Percentiles rank a stretch among this genome's conserved stretches.
Conservation (phyloP, 192 early-diverging fungal species). For the Powellomyces hirtus region DNA sequence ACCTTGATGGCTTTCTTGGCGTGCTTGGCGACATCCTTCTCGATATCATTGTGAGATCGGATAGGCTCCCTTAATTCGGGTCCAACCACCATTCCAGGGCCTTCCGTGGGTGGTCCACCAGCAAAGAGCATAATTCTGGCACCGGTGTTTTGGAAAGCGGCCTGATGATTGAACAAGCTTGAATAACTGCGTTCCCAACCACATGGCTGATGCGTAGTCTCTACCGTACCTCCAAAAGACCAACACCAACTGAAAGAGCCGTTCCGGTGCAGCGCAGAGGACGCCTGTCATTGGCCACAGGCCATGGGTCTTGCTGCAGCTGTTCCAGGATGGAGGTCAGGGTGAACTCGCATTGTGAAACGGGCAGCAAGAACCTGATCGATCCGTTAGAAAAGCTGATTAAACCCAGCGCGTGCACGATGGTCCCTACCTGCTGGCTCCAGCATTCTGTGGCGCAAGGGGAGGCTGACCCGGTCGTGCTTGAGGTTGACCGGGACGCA, state of each 20-base stretch:
- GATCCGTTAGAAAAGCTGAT: background rate
- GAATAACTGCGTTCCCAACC: background rate
- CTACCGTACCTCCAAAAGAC: constrained; percentile 75
- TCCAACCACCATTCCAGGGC: constrained; percentile 93
- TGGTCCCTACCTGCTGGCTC: constrained; percentile 53
- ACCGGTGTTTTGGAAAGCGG: constrained; percentile 88
- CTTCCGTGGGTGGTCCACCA: constrained; percentile 91
- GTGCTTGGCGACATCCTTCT: constrained; percentile 90
- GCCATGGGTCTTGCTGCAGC: constrained; percentile 97
- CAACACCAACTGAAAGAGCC: constrained; percentile 88
- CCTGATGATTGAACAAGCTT: constrained; percentile 39
- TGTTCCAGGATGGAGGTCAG: constrained; percentile 93
- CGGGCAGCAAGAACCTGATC: constrained; percentile 82
- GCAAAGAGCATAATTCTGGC: constrained; percentile 90
- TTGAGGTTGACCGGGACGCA: constrained; percentile 48
- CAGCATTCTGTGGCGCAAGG: constrained; percentile 27
- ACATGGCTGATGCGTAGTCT: too few species aligned
- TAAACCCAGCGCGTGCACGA: background rate
- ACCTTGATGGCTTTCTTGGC: constrained; percentile 90
- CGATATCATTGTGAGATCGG: constrained; percentile 97
- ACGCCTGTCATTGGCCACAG: constrained; percentile 84
- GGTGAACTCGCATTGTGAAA: constrained; percentile 94
- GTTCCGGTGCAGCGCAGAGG: constrained; percentile 92
- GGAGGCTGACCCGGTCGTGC: constrained; percentile 28
- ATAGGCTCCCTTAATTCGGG: constrained; percentile 90